Evolutionary conservation across 495 filamentous ascomycete species (phyloP).

Genomic region (Achaetomiella virescens): DNA sequence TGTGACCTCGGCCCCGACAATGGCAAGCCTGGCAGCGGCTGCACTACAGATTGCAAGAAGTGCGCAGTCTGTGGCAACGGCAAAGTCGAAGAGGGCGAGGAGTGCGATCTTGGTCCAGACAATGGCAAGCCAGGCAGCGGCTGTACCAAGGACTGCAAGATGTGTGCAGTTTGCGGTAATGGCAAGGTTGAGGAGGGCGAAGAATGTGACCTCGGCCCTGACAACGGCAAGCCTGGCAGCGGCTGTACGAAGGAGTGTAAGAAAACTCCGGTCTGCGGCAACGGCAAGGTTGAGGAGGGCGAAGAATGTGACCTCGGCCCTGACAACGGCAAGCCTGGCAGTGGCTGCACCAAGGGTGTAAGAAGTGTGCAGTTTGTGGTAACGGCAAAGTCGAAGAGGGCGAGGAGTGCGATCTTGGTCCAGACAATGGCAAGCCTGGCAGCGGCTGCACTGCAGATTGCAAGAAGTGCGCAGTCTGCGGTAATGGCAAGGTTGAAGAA

Average conservation of each 20-base stretch:
- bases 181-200: conserved; percentile 2
- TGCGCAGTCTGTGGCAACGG: conserved; percentile 10
- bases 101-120: conserved; percentile 7
- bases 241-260: conserved; percentile 6
- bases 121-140: conserved; percentile 10
- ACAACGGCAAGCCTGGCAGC: conserved; percentile 4
- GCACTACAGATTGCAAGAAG: conserved; percentile 1
- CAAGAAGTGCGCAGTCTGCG: conserved; percentile 5
- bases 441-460: conserved; percentile 8
- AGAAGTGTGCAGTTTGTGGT: not conserved
- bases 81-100: not conserved
- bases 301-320: no score
- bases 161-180: conserved; percentile 2
- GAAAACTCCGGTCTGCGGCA: conserved; percentile 5
- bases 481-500: conserved; percentile 5
- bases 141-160: conserved; percentile 12
- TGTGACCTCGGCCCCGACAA: conserved; percentile 9
- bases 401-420: conserved; percentile 9
- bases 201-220: conserved; percentile 5
- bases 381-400: not conserved
- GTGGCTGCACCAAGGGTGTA: conserved; percentile 13
- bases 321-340: no score
- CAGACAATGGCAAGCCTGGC: conserved; percentile 8
- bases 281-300: no score
- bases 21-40: conserved; percentile 5